phyloP scores from a whole-genome alignment of 768 basidiomycete species.

The Artomyces pyxidatus region DNA sequence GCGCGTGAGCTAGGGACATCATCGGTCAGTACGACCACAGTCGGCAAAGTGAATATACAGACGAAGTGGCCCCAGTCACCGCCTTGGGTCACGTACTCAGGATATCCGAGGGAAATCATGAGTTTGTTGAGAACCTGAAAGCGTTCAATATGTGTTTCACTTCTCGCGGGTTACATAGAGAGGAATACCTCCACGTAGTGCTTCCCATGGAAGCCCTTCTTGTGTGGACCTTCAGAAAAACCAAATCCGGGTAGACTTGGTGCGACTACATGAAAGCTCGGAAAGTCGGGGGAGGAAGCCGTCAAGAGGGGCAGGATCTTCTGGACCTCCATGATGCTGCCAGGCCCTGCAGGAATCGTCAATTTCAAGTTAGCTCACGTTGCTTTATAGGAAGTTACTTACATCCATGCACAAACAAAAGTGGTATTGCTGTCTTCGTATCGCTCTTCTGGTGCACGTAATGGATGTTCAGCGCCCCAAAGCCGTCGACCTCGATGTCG shows the following conservation, averaged over 20 bases:
- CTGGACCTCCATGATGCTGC: constrained; percentile 46
- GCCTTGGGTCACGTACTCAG: constrained; percentile 34
- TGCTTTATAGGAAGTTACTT: constrained; percentile 5
- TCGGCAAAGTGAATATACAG: neutral
- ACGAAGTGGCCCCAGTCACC: constrained; percentile 40
- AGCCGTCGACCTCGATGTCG: constrained; percentile 24
- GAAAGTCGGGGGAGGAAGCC: constrained; percentile 30
- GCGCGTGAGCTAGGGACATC: constrained; percentile 19
- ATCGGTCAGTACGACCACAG: neutral
- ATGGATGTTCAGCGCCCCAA: constrained; percentile 25
- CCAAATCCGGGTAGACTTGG: constrained; percentile 53
- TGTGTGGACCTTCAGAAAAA: constrained; percentile 49
- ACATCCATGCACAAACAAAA: constrained; percentile 24
- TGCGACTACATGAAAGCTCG: constrained; percentile 57
- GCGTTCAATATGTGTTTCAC: neutral
- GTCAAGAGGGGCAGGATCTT: constrained; percentile 51
- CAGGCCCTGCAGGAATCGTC: constrained; percentile 42
- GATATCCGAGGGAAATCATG: constrained; percentile 21
- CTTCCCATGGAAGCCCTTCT: constrained; percentile 38
- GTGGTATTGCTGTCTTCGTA: constrained; percentile 17
- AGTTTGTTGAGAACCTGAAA: constrained; percentile 15
- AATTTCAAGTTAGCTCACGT: neutral
- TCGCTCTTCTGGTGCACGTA: constrained; percentile 25
- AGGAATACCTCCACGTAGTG: constrained; percentile 47
- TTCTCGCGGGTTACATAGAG: neutral